These are phyloP conservation scores for Pyronema omphalodes DNA, from an alignment of 495 filamentous ascomycete genomes.

Conservation along the genomic window DNA sequence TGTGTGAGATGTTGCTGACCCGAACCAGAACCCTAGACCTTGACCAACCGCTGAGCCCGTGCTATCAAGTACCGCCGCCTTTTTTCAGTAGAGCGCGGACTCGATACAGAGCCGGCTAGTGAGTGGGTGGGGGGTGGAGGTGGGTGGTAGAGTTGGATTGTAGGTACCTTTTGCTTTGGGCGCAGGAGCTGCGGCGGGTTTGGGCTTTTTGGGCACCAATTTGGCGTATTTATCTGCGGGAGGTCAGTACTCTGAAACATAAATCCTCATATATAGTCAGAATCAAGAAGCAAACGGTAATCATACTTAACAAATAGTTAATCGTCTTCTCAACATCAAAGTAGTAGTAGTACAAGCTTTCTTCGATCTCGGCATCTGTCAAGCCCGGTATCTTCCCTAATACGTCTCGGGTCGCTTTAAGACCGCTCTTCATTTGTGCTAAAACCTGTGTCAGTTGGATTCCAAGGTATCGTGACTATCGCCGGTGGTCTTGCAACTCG, in stretches of 20 bases:
- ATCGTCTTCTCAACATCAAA: constrained; percentile 77
- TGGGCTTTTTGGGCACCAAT: constrained; percentile 23
- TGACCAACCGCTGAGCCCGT: constrained; percentile 17
- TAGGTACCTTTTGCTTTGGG: constrained; percentile 18
- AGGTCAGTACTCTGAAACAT: background rate
- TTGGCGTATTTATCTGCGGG: constrained; percentile 17
- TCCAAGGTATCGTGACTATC: no score
- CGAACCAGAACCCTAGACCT: constrained; percentile 8
- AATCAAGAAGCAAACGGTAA: background rate
- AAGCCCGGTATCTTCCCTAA: constrained; percentile 36
- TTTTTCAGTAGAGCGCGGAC: background rate
- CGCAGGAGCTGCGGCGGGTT: background rate
- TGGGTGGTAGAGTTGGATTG: background rate
- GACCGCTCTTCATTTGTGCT: constrained; percentile 40
- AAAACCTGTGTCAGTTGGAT: background rate
- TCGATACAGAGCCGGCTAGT: background rate
- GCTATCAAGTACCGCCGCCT: constrained; percentile 2
- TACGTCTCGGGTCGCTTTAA: constrained; percentile 34
- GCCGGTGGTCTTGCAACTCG: no score
- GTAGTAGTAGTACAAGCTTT: constrained; percentile 88
- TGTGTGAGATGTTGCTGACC: background rate
- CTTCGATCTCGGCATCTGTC: constrained; percentile 58
- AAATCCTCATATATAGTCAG: background rate
- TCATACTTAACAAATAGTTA: constrained; percentile 50
- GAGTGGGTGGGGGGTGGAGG: background rate